phyloP scores from a whole-genome alignment of 176 grass and related monocot genomes.

The Rhynchospora tenuis region DNA sequence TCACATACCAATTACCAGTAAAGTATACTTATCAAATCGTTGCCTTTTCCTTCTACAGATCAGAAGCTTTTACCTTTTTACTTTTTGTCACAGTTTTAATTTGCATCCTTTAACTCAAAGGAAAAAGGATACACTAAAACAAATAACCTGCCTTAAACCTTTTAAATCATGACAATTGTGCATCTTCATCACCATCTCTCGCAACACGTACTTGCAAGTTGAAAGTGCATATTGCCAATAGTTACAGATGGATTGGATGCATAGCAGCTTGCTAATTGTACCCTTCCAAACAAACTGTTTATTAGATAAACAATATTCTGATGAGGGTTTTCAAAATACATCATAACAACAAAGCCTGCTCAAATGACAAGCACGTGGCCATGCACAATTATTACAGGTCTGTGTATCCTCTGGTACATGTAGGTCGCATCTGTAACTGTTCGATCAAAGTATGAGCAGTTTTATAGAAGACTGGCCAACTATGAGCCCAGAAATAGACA shows the following conservation, averaged over 20 bases:
- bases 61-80: neutral
- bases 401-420: neutral
- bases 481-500: neutral
- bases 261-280: neutral
- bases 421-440: neutral
- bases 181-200: neutral
- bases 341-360: neutral
- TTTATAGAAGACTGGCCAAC: neutral
- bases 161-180: neutral
- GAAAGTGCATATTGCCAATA: neutral
- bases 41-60: neutral
- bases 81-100: neutral
- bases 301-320: neutral
- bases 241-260: neutral
- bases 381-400: neutral
- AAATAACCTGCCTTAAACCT: neutral
- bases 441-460: neutral
- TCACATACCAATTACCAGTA: neutral
- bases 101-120: neutral
- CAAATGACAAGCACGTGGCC: neutral
- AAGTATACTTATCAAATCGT: neutral
- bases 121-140: neutral
- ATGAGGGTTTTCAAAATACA: neutral
- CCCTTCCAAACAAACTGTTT: neutral
- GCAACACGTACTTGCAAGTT: neutral